Conservation (phyloP, 139 green algal species). For the Prasinococcaceae sp. region DNA sequence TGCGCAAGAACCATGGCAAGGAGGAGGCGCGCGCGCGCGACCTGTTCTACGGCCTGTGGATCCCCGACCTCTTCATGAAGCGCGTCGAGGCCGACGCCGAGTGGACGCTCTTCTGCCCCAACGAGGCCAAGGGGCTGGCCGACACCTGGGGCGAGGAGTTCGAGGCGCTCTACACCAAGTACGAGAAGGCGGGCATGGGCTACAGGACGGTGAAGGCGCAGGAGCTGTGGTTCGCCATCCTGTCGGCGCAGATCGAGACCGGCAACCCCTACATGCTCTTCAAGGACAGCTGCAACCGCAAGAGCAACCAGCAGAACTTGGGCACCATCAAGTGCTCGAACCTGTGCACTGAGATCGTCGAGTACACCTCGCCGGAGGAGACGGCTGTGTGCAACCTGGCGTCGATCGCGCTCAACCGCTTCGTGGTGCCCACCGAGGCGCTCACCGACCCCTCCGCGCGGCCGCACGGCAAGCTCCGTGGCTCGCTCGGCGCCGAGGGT, state of each 20-base stretch:
- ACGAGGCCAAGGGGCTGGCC: slow-evolving; percentile 83
- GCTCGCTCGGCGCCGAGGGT: slow-evolving; percentile 50
- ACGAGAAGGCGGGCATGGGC: slow-evolving; percentile 45
- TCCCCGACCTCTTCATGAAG: slow-evolving; percentile 85
- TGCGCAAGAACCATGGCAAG: slow-evolving; percentile 99
- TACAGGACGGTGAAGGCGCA: slow-evolving; percentile 74
- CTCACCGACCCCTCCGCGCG: too few species aligned
- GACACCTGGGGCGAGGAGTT: slow-evolving; percentile 91
- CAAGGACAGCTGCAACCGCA: slow-evolving; percentile 95
- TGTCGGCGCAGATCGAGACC: slow-evolving; percentile 95
- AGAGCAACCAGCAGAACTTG: slow-evolving; percentile 81
- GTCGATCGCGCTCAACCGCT: slow-evolving; percentile 85
- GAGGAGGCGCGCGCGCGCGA: slow-evolving; percentile 84
- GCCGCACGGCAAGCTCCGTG: slow-evolving; percentile 69
- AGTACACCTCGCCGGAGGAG: slow-evolving; percentile 89
- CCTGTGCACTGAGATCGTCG: slow-evolving; percentile 98
- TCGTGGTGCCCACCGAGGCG: too few species aligned
- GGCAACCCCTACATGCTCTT: slow-evolving; percentile 99
- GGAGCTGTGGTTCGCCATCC: slow-evolving; percentile 96
- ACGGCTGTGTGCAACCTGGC: slow-evolving; percentile 98
- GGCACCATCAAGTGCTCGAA: slow-evolving; percentile 98
- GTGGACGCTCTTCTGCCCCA: slow-evolving; percentile 96
- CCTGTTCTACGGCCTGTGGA: slow-evolving; percentile 97
- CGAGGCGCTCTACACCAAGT: slow-evolving; percentile 65
- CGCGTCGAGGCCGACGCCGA: slow-evolving; percentile 61